These are phyloP conservation scores for Aspergillus bridgeri DNA, from an alignment of 495 filamentous ascomycete genomes.

Conservation along the genomic window DNA sequence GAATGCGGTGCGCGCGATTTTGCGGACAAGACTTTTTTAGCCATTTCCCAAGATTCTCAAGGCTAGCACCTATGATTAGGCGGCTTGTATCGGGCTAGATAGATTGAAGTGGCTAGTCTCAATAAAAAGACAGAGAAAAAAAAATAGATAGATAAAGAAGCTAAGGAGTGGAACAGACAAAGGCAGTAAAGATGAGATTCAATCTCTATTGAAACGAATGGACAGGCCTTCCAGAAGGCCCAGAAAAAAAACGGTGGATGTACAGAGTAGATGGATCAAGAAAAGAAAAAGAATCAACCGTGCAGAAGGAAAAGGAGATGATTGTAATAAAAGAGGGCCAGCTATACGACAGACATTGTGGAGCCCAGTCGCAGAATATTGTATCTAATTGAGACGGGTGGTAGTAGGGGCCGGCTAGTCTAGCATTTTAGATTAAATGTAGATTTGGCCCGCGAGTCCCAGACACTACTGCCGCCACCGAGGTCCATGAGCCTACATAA, in stretches of 20 bases:
- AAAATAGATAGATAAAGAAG: constrained; percentile 4
- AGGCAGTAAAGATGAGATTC: constrained; percentile 8
- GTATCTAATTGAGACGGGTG: constrained; percentile 31
- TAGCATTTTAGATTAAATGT: constrained; percentile 11
- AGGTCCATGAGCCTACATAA: background rate
- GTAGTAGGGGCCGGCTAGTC: constrained; percentile 20
- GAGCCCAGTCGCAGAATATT: constrained; percentile 15
- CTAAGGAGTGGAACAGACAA: constrained; percentile 9
- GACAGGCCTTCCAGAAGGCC: constrained; percentile 50
- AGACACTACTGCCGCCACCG: constrained; percentile 13
- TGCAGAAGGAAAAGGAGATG: constrained; percentile 10
- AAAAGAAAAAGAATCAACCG: constrained; percentile 14
- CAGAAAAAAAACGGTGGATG: constrained; percentile 14
- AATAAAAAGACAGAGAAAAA: constrained; percentile 7
- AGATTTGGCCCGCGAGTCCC: constrained; percentile 10
- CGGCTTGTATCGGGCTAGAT: background rate
- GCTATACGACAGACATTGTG: constrained; percentile 12
- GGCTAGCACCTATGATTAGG: background rate
- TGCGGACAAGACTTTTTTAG: constrained; percentile 27
- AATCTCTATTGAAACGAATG: constrained; percentile 34
- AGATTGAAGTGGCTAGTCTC: background rate
- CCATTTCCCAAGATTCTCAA: constrained; percentile 17
- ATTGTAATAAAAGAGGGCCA: constrained; percentile 13
- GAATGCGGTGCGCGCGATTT: constrained; percentile 26
- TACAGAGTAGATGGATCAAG: constrained; percentile 13